Evolutionary conservation across 768 basidiomycete species (phyloP), one percentile per base, ranked within the genome.

Genomic region (Phanerodontia chrysosporium): DNA sequence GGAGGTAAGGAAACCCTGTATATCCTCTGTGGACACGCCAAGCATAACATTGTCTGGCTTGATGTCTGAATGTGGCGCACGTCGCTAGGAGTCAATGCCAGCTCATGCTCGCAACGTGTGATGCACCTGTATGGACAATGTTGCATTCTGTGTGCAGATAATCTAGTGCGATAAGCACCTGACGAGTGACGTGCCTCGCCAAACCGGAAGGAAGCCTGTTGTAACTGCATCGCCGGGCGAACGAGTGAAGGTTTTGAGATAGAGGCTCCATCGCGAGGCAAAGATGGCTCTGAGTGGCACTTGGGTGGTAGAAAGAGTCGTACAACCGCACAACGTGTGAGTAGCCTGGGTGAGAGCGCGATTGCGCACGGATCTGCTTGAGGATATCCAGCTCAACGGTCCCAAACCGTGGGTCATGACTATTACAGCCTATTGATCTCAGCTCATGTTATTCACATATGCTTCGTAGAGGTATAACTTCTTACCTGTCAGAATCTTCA

Each of bases 261-360:
- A 58, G 44, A 21, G 58, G 58, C 39, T 58, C 58, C 29, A 45
- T 45, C 9, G 51, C 58, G 13, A 58, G 49, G 29, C 58, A 58
- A 4, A 44, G 51, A 45, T 58, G 58, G 9, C 44, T n/a, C 35
- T 7, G 58, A 39, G 25, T 39, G 45, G n/a, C n/a, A n/a, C n/a
- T n/a, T 24, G 46, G 36, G 24, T 53, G n/a, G 27, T 36, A 27
- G 42, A 51, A 58, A 22, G 36, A 16, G 36, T 52, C 49, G 18
- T 14, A 16, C 9, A 57, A 45, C 9, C 49, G 56, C n/a, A 48
- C 14, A 9, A 57, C 45, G 24, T 13, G 32, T 6, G 32, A 6
- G 32, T 35, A 13, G 7, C 32, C 32, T 6, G 32, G 32, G 32
- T 35, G 32, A 35, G 32, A 35, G 32, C 7, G 32, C 6, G 32